Conservation (phyloP, 1,139 yeast genomes). For the Scheffersomyces titani region DNA sequence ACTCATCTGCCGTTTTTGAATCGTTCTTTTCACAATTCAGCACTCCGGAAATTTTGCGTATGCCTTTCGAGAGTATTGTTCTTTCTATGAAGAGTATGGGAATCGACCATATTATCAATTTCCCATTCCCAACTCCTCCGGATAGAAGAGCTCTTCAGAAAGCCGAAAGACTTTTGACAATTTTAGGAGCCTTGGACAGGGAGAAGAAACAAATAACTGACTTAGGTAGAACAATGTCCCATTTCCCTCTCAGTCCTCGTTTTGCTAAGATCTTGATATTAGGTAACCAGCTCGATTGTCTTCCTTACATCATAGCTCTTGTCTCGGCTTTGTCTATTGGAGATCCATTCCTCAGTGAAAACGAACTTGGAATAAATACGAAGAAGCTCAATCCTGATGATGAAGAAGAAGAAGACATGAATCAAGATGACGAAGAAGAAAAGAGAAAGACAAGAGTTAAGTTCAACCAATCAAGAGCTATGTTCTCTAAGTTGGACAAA, state of each 20-base stretch:
- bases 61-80: slow-evolving; percentile 96
- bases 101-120: slow-evolving; percentile 82
- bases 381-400: slow-evolving; percentile 16
- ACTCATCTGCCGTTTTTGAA: slow-evolving; percentile 94
- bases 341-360: slow-evolving; percentile 79
- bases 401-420: slow-evolving; percentile 24
- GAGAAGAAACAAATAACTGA: slow-evolving; percentile 58
- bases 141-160: slow-evolving; percentile 57
- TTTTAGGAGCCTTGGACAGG: slow-evolving; percentile 76
- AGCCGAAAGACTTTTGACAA: slow-evolving; percentile 69
- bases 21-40: slow-evolving; percentile 81
- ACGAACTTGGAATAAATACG: slow-evolving; percentile 59
- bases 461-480: slow-evolving; percentile 56
- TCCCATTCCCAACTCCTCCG: slow-evolving; percentile 98
- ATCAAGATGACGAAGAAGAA: slow-evolving; percentile 34
- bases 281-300: slow-evolving; percentile 84
- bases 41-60: slow-evolving; percentile 85
- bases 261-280: slow-evolving; percentile 87
- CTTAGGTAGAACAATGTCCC: slow-evolving; percentile 81
- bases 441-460: slow-evolving; percentile 48
- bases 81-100: slow-evolving; percentile 97
- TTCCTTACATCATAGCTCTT: slow-evolving; percentile 84
- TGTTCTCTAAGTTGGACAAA: slow-evolving; percentile 68
- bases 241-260: slow-evolving; percentile 92
- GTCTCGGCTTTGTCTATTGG: slow-evolving; percentile 95